These are phyloP conservation scores for Cucumis hystrix DNA, from an alignment of 306 rosid species.

Conservation along the genomic window DNA sequence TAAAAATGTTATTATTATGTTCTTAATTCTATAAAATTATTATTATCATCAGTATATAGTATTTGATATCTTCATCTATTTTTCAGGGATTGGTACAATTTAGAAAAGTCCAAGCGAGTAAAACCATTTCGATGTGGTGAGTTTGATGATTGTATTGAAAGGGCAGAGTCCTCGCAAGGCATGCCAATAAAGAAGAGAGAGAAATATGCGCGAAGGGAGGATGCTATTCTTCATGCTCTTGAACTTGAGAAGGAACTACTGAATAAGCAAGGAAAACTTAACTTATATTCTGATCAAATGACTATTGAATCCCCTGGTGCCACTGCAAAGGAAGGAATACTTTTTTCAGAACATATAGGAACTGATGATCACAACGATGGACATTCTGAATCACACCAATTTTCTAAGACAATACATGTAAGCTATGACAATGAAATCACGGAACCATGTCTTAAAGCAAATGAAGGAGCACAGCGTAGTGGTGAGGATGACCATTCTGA, in stretches of 20 bases:
- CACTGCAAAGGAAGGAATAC: conserved; percentile 24
- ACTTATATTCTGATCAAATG: conserved; percentile 27
- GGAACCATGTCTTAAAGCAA: conserved; percentile 16
- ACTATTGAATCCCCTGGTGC: conserved; percentile 20
- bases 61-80: conserved; percentile 12
- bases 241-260: conserved; percentile 66
- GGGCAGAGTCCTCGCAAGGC: conserved; percentile 78
- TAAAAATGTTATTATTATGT: too few relatives aligned
- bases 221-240: conserved; percentile 92
- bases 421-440: conserved; percentile 21
- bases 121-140: conserved; percentile 91
- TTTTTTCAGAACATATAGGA: conserved; percentile 23
- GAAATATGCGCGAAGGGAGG: conserved; percentile 96
- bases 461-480: conserved; percentile 33
- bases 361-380: conserved; percentile 22
- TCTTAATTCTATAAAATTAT: background rate
- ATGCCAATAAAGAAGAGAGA: conserved; percentile 93
- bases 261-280: conserved; percentile 48
- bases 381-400: conserved; percentile 17
- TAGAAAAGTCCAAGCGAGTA: conserved; percentile 96
- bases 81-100: conserved; percentile 90
- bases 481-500: conserved; percentile 39
- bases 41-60: background rate
- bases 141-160: conserved; percentile 88
- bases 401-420: conserved; percentile 15